Evolutionary conservation across 2,329 filamentous ascomycete species (phyloP).

Genomic region (Fusarium annulatum): DNA sequence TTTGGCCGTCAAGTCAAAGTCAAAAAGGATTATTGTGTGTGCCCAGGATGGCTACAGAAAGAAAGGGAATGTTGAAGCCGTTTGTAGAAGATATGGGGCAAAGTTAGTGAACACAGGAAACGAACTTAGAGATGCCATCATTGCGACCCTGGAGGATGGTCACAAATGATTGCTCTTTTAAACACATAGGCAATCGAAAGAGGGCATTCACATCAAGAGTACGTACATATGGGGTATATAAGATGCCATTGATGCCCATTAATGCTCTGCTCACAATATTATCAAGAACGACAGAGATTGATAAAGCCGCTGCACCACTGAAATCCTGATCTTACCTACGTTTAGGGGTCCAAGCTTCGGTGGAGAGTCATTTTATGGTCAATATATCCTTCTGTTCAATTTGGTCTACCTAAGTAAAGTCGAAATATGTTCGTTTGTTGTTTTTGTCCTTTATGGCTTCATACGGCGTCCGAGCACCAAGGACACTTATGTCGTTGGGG

Average conservation of each 20-base stretch:
- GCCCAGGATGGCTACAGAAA: slow-evolving; percentile 65
- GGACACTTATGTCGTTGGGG: not conserved
- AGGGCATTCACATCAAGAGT: not conserved
- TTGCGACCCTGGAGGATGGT: slow-evolving; percentile 15
- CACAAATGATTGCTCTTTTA: not conserved
- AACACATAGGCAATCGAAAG: not conserved
- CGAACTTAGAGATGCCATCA: slow-evolving; percentile 53
- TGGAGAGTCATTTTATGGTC: not conserved
- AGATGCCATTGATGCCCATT: not conserved
- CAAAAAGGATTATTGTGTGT: slow-evolving; percentile 65
- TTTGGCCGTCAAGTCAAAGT: slow-evolving; percentile 55
- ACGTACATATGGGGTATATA: not conserved
- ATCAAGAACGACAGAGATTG: not conserved
- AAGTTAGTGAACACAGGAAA: slow-evolving; percentile 54
- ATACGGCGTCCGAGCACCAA: not conserved
- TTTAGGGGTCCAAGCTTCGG: not conserved
- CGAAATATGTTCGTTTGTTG: not conserved
- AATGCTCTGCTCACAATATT: not conserved
- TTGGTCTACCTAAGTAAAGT: not conserved
- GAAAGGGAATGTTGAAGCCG: slow-evolving; percentile 69
- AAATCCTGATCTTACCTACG: not conserved
- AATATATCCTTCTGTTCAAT: no score
- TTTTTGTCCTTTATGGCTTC: not conserved
- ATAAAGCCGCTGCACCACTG: not conserved
- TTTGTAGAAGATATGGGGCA: slow-evolving; percentile 60